A percentile compares a stretch with the other conserved stretches of the same genome.
These are phyloP conservation scores for Tricholomella constricta DNA, from an alignment of 768 basidiomycete genomes.

Conservation along the genomic window DNA sequence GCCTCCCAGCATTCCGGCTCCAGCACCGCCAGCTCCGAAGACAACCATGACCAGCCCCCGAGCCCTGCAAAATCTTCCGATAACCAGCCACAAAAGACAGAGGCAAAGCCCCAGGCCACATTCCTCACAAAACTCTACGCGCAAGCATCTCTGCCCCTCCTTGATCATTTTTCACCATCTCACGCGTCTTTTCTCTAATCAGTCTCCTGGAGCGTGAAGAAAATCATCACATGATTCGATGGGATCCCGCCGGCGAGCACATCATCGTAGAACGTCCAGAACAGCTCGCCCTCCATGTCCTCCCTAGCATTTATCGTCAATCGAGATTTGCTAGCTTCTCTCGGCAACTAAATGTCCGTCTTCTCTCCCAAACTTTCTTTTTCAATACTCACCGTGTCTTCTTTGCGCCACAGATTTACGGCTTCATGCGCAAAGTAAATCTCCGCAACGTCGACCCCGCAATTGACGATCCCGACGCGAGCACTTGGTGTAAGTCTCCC, in stretches of 20 bases:
- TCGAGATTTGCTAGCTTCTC: conserved; percentile 97
- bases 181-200: conserved; percentile 19
- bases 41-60: conserved; percentile 50
- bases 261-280: conserved; percentile 95
- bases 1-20: conserved; percentile 42
- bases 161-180: conserved; percentile 5
- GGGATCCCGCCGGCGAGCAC: conserved; percentile 91
- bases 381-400: conserved; percentile 20
- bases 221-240: conserved; percentile 96
- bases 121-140: conserved; percentile 97
- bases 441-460: conserved; percentile 93
- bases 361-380: conserved; percentile 24
- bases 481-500: conserved; percentile 86
- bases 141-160: conserved; percentile 49
- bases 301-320: conserved; percentile 94
- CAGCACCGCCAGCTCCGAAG: conserved; percentile 43
- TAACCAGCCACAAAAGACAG: conserved; percentile 58
- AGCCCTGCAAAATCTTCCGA: conserved; percentile 45
- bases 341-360: conserved; percentile 90
- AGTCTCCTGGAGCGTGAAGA: conserved; percentile 89
- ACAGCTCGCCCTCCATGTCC: conserved; percentile 90
- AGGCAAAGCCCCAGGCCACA: conserved; percentile 87
- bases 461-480: conserved; percentile 94
- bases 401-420: conserved; percentile 75
- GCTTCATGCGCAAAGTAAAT: conserved; percentile 98